phyloP scores from a whole-genome alignment of 1,284 basidiomycete species.

The Wolfiporia cocos region DNA sequence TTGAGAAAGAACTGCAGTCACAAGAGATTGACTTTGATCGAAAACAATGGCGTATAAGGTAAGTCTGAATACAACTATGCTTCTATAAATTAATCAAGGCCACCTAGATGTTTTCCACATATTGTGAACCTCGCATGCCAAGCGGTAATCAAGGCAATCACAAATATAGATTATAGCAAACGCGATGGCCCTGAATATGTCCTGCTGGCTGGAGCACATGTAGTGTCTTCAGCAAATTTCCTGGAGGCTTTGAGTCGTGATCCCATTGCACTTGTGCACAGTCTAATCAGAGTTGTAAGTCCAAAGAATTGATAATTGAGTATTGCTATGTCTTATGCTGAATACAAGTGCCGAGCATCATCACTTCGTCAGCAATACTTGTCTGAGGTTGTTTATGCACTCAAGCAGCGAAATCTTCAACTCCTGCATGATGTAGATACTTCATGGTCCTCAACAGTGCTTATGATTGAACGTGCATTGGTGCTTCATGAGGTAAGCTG shows the following conservation, averaged over 20 bases:
- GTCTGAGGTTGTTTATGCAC: not conserved
- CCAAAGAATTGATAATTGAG: not conserved
- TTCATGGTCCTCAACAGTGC: not conserved
- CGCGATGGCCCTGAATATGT: not conserved
- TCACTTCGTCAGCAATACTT: not conserved
- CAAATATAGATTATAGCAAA: slow-evolving; percentile 1
- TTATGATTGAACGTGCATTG: not conserved
- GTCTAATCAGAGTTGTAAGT: not conserved
- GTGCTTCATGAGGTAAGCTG: not conserved
- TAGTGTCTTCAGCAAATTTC: not conserved
- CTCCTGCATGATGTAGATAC: not conserved
- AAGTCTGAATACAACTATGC: not conserved
- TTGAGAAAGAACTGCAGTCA: slow-evolving; percentile 11
- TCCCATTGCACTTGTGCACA: not conserved
- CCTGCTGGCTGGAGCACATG: too few relatives aligned
- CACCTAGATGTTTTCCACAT: slow-evolving; percentile 33
- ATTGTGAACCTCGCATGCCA: slow-evolving; percentile 30
- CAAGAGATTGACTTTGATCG: not conserved
- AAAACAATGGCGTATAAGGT: not conserved
- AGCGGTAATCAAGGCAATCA: slow-evolving; percentile 23
- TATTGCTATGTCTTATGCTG: not conserved
- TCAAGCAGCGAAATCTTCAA: not conserved
- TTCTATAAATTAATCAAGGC: slow-evolving; percentile 3
- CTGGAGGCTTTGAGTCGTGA: not conserved
- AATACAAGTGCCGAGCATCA: not conserved